Conservation (phyloP, 306 rosid species). For the Fragaria nilgerrensis region DNA sequence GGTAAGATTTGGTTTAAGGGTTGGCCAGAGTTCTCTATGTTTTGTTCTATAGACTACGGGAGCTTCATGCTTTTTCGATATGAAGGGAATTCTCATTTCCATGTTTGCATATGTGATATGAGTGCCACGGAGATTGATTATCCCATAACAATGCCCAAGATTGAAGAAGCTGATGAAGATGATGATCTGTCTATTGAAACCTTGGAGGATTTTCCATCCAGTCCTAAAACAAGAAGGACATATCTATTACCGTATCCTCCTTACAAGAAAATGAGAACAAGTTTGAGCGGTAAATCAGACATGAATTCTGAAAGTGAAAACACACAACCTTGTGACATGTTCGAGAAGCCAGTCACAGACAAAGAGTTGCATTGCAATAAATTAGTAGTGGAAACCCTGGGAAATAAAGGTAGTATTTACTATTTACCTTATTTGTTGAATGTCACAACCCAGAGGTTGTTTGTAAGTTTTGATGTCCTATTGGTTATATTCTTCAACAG, state of each 20-base stretch:
- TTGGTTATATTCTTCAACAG: neutral
- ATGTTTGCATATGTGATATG: constrained; percentile 8
- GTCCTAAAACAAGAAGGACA: neutral
- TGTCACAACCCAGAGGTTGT: too few relatives aligned
- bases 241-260: neutral
- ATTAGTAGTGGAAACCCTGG: neutral
- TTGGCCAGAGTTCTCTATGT: constrained; percentile 3
- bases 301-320: neutral
- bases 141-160: neutral
- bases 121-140: constrained; percentile 9
- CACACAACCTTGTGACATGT: neutral
- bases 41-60: neutral
- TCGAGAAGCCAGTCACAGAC: neutral
- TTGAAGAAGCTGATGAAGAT: neutral
- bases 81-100: neutral
- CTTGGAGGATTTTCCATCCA: neutral
- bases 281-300: neutral
- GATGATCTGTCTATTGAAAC: neutral
- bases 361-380: neutral
- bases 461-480: neutral
- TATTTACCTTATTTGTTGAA: too few relatives aligned
- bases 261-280: neutral
- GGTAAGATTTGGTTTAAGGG: neutral
- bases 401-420: too few relatives aligned
- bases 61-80: constrained; percentile 11